Base-by-base conservation (phyloP, 768 basidiomycete species). In the Phanerodontia chrysosporium region DNA sequence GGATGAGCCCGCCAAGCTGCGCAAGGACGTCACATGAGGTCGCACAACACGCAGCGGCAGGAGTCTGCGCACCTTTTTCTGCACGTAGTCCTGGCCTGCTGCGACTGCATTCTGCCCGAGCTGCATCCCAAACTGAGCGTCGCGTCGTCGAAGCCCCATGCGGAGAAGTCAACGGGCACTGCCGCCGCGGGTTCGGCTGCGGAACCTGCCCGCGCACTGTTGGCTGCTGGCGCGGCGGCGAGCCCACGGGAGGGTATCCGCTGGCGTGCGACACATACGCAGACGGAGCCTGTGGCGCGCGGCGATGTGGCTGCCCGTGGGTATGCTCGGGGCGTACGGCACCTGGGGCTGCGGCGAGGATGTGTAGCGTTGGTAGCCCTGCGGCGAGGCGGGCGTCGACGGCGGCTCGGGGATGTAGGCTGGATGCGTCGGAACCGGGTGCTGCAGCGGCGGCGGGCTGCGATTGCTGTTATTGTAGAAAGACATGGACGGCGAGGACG, bases 41-140 rank as follows among this genome's bases (percentile, higher is more conserved):
- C 28, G n/a, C 28, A 57, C 25, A 1, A 30, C 58, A 22, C 7
- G 16, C 0, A 16, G 52, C 29, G 57, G 49, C 25, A 22, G 21
- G 56, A n/a, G n/a, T n/a, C n/a, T n/a, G 77, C 87, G 62, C 62
- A 96, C 92, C 71, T 98, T 98, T 72, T 89, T 89, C 73, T 95
- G 92, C 49, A 99, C 89, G 63, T 98, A 98, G 51, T 95, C 92
- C 71, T 96, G 94, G 0, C 97, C 96, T 0, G 94, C 96, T 6
- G 88, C 86, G 2, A 98, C 89, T 0, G 96, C 96, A 60, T 83
- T 91, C 63, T 86, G 86, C 3, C 96, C 95, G 29, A 98, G 84
- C 71, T 98, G 96, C 84, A 98, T 92, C 22, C 96, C 93, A 69
- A 99, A 87, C 71, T 95, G 90, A 0, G 97, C 1, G 97, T 98